A percentile compares a stretch with the other conserved stretches of the same genome.
These are phyloP conservation scores for Berberis vulgaris DNA, from an alignment of 164 flowering plant genomes.

Conservation along the genomic window DNA sequence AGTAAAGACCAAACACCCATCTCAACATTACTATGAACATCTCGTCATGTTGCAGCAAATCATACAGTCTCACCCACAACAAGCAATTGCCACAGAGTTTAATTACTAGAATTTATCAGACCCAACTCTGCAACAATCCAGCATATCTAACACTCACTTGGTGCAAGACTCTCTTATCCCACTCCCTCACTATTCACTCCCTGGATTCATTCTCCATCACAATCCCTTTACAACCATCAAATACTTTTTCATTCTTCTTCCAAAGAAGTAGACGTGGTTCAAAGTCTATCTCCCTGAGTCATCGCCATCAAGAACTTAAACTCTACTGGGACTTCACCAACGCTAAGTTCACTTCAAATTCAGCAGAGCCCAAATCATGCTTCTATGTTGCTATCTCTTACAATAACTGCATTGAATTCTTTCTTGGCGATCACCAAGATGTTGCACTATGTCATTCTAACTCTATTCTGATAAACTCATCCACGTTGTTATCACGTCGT, in stretches of 20 bases:
- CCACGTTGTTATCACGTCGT: conserved; percentile 40
- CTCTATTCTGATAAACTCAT: not conserved
- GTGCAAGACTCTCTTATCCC: conserved; percentile 48
- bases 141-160: conserved; percentile 52
- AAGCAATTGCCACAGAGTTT: conserved; percentile 38
- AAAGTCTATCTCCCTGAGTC: conserved; percentile 28
- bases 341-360: conserved; percentile 34
- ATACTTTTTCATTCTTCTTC: conserved; percentile 25
- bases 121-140: conserved; percentile 36
- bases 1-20: not conserved
- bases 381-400: conserved; percentile 46
- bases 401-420: conserved; percentile 34
- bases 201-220: conserved; percentile 41
- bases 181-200: conserved; percentile 44
- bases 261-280: conserved; percentile 36
- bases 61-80: conserved; percentile 15
- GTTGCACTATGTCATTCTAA: conserved; percentile 28
- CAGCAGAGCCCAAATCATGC: conserved; percentile 52
- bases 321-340: conserved; percentile 58
- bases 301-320: conserved; percentile 27
- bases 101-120: conserved; percentile 50
- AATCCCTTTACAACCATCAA: conserved; percentile 39
- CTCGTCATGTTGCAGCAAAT: conserved; percentile 42
- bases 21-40: conserved; percentile 3
- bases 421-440: conserved; percentile 42